Percentiles rank a stretch among this genome's conserved stretches.
These are phyloP conservation scores for Candida argentea DNA, from an alignment of 805 yeast genomes.

Conservation along the genomic window DNA sequence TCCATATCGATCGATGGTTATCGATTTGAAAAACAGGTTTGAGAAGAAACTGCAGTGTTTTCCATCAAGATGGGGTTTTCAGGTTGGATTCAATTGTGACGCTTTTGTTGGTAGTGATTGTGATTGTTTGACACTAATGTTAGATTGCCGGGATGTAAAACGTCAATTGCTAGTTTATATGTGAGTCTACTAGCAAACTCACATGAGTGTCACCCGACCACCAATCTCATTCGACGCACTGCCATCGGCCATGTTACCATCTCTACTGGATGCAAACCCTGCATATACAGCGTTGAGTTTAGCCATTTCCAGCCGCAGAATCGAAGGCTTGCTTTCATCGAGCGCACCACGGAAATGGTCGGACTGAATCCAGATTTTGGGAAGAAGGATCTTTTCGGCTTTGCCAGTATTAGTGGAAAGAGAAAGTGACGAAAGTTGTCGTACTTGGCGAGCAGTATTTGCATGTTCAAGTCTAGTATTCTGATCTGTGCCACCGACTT, in stretches of 20 bases:
- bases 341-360: slow-evolving; percentile 54
- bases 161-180: too few species aligned
- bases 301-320: slow-evolving; percentile 58
- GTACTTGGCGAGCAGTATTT: slow-evolving; percentile 30
- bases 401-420: slow-evolving; percentile 3
- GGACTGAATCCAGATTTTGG: slow-evolving; percentile 36
- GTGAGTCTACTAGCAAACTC: too few species aligned
- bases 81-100: too few species aligned
- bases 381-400: slow-evolving; percentile 3
- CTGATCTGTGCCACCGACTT: too few species aligned
- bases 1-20: too few species aligned
- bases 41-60: too few species aligned
- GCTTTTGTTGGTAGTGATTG: too few species aligned
- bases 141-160: too few species aligned
- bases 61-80: too few species aligned
- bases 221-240: slow-evolving; percentile 73
- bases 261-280: slow-evolving; percentile 66
- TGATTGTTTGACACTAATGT: too few species aligned
- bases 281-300: slow-evolving; percentile 57
- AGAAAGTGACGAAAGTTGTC: slow-evolving; percentile 18
- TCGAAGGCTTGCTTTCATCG: slow-evolving; percentile 79
- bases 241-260: slow-evolving; percentile 85
- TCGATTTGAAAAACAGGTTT: too few species aligned
- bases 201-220: slow-evolving; percentile 77
- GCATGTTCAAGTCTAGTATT: too few species aligned